Percentiles rank a stretch among this genome's conserved stretches.
Evolutionary conservation across 2,329 filamentous ascomycete genomes (phyloP).

Genomic region (Fusarium newnesense): DNA sequence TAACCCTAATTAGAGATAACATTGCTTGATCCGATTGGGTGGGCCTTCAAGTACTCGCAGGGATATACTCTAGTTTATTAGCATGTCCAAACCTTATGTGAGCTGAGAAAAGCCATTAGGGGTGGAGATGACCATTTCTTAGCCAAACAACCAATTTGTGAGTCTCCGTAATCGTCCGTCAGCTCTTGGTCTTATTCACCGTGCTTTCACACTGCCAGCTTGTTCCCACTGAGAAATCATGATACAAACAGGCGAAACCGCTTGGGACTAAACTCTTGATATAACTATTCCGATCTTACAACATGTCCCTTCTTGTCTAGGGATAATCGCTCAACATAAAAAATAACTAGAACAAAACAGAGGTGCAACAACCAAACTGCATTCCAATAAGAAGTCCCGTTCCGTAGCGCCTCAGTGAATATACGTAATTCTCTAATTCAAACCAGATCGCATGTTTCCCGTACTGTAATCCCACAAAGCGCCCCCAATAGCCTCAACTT

Average conservation of each 20-base stretch:
- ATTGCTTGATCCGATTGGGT: not conserved
- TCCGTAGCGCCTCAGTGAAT: slow-evolving; percentile 36
- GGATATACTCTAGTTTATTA: not conserved
- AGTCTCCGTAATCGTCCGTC: not conserved
- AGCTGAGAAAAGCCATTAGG: not conserved
- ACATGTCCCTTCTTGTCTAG: slow-evolving; percentile 15
- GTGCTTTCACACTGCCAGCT: not conserved
- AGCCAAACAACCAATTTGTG: not conserved
- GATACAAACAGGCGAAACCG: slow-evolving; percentile 25
- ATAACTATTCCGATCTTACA: slow-evolving; percentile 33
- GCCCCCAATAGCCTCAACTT: slow-evolving; percentile 25
- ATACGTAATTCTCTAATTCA: slow-evolving; percentile 38
- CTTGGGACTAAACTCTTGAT: not conserved
- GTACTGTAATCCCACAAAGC: slow-evolving; percentile 25
- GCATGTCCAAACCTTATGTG: not conserved
- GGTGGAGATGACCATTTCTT: not conserved
- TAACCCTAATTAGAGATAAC: not conserved
- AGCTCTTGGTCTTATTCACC: slow-evolving; percentile 19
- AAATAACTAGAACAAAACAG: not conserved
- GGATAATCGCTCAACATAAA: slow-evolving; percentile 16
- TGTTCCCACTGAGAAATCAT: slow-evolving; percentile 21
- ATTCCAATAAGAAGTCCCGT: slow-evolving; percentile 5
- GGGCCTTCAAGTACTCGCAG: not conserved
- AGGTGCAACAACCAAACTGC: slow-evolving; percentile 11
- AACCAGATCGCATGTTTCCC: slow-evolving; percentile 23